Conservation (phyloP, 225 moss, liverwort and hornwort species). For the Physcomitrium patens region DNA sequence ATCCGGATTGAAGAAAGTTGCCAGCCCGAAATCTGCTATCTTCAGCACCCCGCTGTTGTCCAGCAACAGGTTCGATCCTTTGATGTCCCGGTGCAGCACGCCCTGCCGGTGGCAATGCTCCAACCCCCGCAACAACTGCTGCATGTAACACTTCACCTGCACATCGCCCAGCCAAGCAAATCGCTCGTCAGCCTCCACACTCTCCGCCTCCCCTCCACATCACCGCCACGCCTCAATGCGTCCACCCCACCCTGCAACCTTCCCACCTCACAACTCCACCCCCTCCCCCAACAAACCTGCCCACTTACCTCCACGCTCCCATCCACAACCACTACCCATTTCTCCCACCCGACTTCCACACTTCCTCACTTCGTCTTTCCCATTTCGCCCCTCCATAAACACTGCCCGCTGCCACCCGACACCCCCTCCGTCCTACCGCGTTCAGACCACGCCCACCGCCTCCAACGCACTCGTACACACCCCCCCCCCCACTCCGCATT, state of each 20-base stretch:
- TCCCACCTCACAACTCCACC: too few relatives aligned
- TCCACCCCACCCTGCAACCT: neutral
- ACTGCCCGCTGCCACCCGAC: too few relatives aligned
- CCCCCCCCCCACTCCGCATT: too few relatives aligned
- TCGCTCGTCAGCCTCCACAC: slow-evolving; percentile 12
- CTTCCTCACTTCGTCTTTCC: too few relatives aligned
- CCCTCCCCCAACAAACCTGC: too few relatives aligned
- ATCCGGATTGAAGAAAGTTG: slow-evolving; percentile 97
- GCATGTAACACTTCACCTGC: slow-evolving; percentile 97
- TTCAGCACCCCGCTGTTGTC: slow-evolving; percentile 91
- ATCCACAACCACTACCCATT: too few relatives aligned
- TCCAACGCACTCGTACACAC: too few relatives aligned
- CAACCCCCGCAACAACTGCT: slow-evolving; percentile 92
- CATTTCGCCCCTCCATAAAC: too few relatives aligned
- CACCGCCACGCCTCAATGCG: neutral
- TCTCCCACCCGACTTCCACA: too few relatives aligned
- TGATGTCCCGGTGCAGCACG: slow-evolving; percentile 96
- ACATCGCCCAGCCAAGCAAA: slow-evolving; percentile 13
- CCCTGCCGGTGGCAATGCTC: slow-evolving; percentile 97
- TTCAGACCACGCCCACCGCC: too few relatives aligned
- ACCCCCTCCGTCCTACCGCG: too few relatives aligned
- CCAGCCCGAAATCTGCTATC: slow-evolving; percentile 99
- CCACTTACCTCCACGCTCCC: too few relatives aligned
- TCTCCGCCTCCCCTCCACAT: neutral
- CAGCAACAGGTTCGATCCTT: slow-evolving; percentile 92